phyloP scores from a whole-genome alignment of 1,139 yeast genomes.

The Yamadazyma atlantica region DNA sequence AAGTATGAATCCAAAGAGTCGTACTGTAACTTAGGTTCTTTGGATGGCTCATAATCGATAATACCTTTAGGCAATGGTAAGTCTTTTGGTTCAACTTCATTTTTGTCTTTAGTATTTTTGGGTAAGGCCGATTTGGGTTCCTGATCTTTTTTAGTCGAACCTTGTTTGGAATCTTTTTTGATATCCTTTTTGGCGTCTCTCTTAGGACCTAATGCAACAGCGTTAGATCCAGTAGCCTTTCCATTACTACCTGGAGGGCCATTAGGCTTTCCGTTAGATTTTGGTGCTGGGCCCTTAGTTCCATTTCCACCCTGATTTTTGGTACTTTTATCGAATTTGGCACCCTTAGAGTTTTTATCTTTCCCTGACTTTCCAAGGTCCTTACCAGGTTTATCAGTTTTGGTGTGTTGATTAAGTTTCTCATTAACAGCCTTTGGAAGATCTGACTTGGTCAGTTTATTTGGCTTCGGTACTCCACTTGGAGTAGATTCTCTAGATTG shows the following conservation, averaged over 20 bases:
- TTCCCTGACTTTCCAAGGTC: too few species aligned
- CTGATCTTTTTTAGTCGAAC: conserved; percentile 5
- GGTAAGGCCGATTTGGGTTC: conserved; percentile 2
- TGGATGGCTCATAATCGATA: conserved; percentile 26
- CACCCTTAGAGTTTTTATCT: too few species aligned
- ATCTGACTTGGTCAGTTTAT: neutral
- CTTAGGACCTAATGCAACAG: too few species aligned
- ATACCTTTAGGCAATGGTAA: conserved; percentile 27
- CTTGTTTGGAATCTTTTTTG: conserved; percentile 6
- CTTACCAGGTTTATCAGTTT: neutral
- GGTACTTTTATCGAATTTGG: too few species aligned
- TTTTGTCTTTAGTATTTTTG: neutral
- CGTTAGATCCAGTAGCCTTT: too few species aligned
- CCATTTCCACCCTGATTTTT: too few species aligned
- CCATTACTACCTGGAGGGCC: too few species aligned
- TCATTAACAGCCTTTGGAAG: neutral
- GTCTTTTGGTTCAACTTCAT: conserved; percentile 4
- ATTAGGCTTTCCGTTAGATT: neutral
- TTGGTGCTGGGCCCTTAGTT: too few species aligned
- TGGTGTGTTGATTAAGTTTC: neutral
- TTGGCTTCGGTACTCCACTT: neutral
- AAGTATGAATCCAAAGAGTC: conserved; percentile 53
- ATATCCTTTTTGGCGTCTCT: neutral
- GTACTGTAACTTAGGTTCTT: conserved; percentile 45
- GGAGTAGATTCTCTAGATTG: conserved; percentile 9